Evolutionary conservation across 2,329 filamentous ascomycete genomes (phyloP).

Genomic region (Neoarthrinium moseri): DNA sequence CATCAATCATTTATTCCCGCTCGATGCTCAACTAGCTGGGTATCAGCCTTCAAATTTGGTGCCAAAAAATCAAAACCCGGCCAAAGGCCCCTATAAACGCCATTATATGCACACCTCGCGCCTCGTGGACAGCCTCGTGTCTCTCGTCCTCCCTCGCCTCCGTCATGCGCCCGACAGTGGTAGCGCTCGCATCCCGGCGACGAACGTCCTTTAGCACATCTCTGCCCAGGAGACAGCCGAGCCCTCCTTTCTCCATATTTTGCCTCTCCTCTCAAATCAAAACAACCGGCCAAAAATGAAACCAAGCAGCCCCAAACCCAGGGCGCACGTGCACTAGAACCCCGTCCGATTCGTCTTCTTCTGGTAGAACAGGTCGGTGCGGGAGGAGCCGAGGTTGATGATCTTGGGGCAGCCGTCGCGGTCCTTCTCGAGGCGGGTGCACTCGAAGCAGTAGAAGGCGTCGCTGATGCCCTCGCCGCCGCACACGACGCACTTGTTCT

Average conservation of each 20-base stretch:
- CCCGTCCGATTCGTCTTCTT: constrained; percentile 63
- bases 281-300: constrained; percentile 5
- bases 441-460: constrained; percentile 99
- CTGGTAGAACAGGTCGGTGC: constrained; percentile 79
- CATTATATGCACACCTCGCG: background rate
- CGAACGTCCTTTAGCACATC: no score
- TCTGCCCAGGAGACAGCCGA: no score
- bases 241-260: background rate
- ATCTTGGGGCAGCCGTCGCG: constrained; percentile 98
- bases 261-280: background rate
- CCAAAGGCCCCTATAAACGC: no score
- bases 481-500: constrained; percentile 99
- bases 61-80: no score
- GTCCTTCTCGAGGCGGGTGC: constrained; percentile 94
- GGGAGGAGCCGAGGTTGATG: constrained; percentile 92
- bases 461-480: constrained; percentile 97
- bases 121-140: background rate
- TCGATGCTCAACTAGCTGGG: background rate
- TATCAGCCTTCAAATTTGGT: no score
- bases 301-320: constrained; percentile 41
- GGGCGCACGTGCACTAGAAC: constrained; percentile 51
- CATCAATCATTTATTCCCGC: background rate
- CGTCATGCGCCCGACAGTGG: no score
- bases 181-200: no score
- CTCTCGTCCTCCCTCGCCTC: background rate